Conservation (phyloP, 768 basidiomycete genomes). For the Leccinum uliginosum region DNA sequence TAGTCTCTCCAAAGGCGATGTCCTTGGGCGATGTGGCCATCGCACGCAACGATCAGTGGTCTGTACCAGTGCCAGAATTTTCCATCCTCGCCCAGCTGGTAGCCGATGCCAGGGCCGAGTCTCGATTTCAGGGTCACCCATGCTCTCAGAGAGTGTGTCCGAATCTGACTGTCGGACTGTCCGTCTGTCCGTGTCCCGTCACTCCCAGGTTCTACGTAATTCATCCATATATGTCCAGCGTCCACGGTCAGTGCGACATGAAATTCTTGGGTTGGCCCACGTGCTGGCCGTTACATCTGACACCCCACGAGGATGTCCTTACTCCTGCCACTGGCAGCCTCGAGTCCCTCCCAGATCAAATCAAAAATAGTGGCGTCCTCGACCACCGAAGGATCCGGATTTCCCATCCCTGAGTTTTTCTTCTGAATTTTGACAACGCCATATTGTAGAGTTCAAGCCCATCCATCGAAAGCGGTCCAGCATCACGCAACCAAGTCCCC, state of each 20-base stretch:
- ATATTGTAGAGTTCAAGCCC: not conserved
- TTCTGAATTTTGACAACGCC: not conserved
- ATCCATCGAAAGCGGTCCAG: not conserved
- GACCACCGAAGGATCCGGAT: not conserved
- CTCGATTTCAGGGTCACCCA: not conserved
- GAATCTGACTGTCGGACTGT: not conserved
- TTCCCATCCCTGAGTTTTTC: constrained; percentile 5
- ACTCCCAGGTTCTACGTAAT: not conserved
- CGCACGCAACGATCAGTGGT: not conserved
- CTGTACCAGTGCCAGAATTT: not conserved
- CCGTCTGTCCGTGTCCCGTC: not conserved
- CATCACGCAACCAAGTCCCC: not conserved
- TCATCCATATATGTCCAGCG: not conserved
- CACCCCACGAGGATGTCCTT: constrained; percentile 11
- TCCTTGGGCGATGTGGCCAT: not conserved
- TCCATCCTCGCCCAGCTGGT: not conserved
- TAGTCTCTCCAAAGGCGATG: not conserved
- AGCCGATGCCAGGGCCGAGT: not conserved
- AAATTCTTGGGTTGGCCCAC: not conserved
- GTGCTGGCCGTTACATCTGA: constrained; percentile 5
- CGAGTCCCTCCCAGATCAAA: not conserved
- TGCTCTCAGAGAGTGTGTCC: not conserved
- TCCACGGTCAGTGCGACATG: not conserved
- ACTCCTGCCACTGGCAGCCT: not conserved
- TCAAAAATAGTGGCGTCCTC: not conserved